phyloP scores from a whole-genome alignment of 768 basidiomycete species.

The Sporobolomyces phaffii region DNA sequence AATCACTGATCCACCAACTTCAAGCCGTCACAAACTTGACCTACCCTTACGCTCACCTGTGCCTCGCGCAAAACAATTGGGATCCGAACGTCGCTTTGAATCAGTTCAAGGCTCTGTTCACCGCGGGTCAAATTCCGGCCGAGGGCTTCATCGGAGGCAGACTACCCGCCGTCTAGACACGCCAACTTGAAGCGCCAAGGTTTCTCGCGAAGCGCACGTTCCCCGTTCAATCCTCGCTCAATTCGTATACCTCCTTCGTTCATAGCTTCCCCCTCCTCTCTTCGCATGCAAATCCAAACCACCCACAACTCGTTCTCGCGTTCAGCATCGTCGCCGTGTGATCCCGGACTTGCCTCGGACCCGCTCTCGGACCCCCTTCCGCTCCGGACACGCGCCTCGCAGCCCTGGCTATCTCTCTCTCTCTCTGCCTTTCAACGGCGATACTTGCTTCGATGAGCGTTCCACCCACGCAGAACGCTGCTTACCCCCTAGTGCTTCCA shows the following conservation, averaged over 20 bases:
- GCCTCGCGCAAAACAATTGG: conserved; percentile 79
- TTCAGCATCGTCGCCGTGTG: not conserved
- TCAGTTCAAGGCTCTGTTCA: conserved; percentile 74
- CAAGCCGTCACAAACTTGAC: conserved; percentile 71
- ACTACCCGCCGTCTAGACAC: not conserved
- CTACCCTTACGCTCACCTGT: conserved; percentile 71
- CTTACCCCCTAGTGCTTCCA: not conserved
- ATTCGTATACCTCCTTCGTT: no score
- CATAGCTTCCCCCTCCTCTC: not conserved
- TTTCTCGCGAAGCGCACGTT: no score
- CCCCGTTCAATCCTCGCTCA: no score
- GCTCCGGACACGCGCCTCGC: not conserved
- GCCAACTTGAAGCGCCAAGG: no score
- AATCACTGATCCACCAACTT: conserved; percentile 63
- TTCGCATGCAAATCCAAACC: not conserved
- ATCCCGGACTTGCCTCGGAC: not conserved
- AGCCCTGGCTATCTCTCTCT: not conserved
- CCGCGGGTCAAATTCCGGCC: conserved; percentile 37
- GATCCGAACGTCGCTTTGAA: conserved; percentile 67
- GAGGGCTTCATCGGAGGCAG: conserved; percentile 30
- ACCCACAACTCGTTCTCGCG: not conserved
- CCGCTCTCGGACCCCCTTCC: not conserved
- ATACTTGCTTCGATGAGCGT: not conserved
- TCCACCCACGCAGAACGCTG: not conserved
- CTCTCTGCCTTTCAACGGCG: not conserved